These are phyloP conservation scores for Crithidia bombi DNA, from an alignment of 208 protist species.

Conservation along the genomic window DNA sequence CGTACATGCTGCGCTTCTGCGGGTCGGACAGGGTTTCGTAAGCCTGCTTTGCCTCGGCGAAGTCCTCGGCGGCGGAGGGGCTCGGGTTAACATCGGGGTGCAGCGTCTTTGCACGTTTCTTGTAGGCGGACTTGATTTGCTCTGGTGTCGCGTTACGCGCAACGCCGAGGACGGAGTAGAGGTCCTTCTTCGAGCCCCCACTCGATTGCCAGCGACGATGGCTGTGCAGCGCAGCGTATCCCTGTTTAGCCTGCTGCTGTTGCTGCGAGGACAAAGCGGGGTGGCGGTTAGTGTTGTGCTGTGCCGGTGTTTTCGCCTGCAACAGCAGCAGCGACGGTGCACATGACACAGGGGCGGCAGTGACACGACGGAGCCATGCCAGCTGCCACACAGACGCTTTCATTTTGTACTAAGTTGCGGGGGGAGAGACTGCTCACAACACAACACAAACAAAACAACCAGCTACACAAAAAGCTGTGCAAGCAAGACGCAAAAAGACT, in stretches of 20 bases:
- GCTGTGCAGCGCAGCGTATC: conserved; percentile 4
- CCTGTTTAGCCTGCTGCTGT: background rate
- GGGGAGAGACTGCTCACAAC: no score
- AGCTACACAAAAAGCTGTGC: no score
- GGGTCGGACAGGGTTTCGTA: conserved; percentile 90
- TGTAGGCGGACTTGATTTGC: conserved; percentile 89
- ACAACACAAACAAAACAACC: no score
- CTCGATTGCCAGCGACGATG: conserved; percentile 23
- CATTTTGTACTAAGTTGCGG: no score
- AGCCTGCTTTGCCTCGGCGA: conserved; percentile 90
- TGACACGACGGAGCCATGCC: no score
- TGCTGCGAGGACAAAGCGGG: background rate
- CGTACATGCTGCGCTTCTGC: conserved; percentile 92
- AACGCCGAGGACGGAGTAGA: conserved; percentile 83
- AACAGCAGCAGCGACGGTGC: no score
- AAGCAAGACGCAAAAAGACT: no score
- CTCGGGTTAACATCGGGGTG: conserved; percentile 90
- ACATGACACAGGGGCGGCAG: no score
- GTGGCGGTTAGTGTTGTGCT: background rate
- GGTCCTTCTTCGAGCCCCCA: conserved; percentile 68
- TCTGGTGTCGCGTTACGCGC: conserved; percentile 79
- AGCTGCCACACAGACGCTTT: no score
- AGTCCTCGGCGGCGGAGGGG: conserved; percentile 83
- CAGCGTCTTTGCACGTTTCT: conserved; percentile 84
- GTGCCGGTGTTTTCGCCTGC: background rate